These are phyloP conservation scores for Polyporus arcularius DNA, from an alignment of 768 basidiomycete species.

Conservation along the genomic window DNA sequence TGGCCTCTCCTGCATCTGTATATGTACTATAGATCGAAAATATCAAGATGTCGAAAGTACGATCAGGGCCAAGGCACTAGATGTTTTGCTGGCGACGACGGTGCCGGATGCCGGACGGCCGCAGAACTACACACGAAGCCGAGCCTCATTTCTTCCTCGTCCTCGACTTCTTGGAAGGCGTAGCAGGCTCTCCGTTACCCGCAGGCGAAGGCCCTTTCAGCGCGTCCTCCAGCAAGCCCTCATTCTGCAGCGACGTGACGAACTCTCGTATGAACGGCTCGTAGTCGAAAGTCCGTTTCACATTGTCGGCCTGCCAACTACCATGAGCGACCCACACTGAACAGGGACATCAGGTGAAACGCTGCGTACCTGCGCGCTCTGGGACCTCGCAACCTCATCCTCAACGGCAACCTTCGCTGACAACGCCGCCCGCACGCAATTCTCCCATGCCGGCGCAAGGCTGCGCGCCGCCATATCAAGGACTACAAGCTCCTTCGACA, in stretches of 20 bases:
- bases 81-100: too few species aligned
- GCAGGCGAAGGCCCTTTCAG: neutral
- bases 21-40: too few species aligned
- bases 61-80: too few species aligned
- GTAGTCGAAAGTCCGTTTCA: constrained; percentile 63
- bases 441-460: constrained; percentile 47
- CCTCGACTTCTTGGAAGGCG: too few species aligned
- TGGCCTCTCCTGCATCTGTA: too few species aligned
- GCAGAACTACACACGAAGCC: too few species aligned
- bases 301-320: constrained; percentile 49
- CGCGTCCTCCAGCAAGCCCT: constrained; percentile 45
- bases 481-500: constrained; percentile 45
- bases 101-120: too few species aligned
- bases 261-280: constrained; percentile 59
- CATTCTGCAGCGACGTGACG: constrained; percentile 42
- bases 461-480: constrained; percentile 42
- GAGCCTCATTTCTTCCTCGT: too few species aligned
- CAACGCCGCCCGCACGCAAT: constrained; percentile 43
- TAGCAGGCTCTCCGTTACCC: neutral
- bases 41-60: too few species aligned
- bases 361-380: constrained; percentile 45
- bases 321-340: neutral
- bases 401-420: constrained; percentile 42
- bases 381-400: constrained; percentile 50
- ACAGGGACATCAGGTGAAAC: neutral